A percentile compares a stretch with the other conserved stretches of the same genome.
phyloP scores from a whole-genome alignment of 2,329 filamentous ascomycete species.

The Alternaria metachromatica region DNA sequence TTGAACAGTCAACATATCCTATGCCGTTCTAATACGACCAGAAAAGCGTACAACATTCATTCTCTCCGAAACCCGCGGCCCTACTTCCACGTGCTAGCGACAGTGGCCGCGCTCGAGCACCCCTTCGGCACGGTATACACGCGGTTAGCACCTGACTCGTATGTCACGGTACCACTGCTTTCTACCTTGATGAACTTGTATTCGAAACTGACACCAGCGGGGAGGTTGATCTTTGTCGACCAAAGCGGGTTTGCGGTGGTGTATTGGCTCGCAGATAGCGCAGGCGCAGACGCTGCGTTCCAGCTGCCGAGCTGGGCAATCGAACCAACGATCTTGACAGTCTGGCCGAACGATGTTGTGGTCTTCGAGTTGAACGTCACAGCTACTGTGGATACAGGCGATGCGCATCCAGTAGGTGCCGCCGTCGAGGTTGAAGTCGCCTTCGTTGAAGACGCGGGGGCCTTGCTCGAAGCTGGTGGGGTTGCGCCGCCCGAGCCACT shows the following conservation, averaged over 20 bases:
- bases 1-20: neutral
- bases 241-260: slow-evolving; percentile 55
- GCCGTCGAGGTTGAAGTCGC: slow-evolving; percentile 19
- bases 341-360: slow-evolving; percentile 57
- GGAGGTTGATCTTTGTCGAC: slow-evolving; percentile 51
- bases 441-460: slow-evolving; percentile 16
- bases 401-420: slow-evolving; percentile 27
- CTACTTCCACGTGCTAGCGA: slow-evolving; percentile 35
- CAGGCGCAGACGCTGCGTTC: slow-evolving; percentile 49
- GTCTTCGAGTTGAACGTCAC: slow-evolving; percentile 58
- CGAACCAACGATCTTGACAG: slow-evolving; percentile 55
- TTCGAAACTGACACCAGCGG: slow-evolving; percentile 51
- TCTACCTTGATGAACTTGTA: slow-evolving; percentile 58
- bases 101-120: slow-evolving; percentile 24
- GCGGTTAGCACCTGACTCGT: slow-evolving; percentile 53
- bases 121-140: slow-evolving; percentile 45
- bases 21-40: neutral
- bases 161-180: slow-evolving; percentile 54
- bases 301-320: slow-evolving; percentile 54
- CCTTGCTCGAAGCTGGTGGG: slow-evolving; percentile 24
- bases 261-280: slow-evolving; percentile 53
- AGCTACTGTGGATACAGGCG: slow-evolving; percentile 33
- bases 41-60: neutral
- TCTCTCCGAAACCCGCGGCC: too few relatives aligned
- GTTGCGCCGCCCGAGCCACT: slow-evolving; percentile 17